Evolutionary conservation across 1,284 basidiomycete species (phyloP).

Genomic region (Gomphus bonarii): DNA sequence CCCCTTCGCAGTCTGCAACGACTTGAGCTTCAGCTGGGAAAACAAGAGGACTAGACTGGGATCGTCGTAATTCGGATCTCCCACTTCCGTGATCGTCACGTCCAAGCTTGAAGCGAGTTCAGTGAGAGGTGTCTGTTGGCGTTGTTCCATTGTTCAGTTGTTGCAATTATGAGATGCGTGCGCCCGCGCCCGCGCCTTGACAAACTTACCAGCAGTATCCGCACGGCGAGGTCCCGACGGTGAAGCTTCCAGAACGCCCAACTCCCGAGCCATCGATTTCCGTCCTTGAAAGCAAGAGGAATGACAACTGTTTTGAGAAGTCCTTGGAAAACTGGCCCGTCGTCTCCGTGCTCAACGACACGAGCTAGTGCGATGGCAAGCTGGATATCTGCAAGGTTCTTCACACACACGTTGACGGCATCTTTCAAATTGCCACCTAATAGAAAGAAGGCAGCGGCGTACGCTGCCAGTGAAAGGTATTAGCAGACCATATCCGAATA

Average conservation of each 20-base stretch:
- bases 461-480: constrained; percentile 42
- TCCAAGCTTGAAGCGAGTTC: constrained; percentile 49
- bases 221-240: constrained; percentile 76
- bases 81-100: constrained; percentile 50
- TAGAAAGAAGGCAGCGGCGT: constrained; percentile 96
- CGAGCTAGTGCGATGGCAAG: constrained; percentile 83
- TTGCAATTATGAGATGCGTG: too few relatives aligned
- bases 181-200: too few relatives aligned
- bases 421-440: constrained; percentile 85
- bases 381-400: constrained; percentile 83
- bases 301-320: constrained; percentile 71
- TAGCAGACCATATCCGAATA: not conserved
- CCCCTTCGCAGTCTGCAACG: constrained; percentile 84
- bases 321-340: constrained; percentile 66
- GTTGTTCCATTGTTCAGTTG: not conserved
- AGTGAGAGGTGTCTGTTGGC: constrained; percentile 61
- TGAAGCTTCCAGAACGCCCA: constrained; percentile 94
- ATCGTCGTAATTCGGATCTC: constrained; percentile 79
- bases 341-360: constrained; percentile 70
- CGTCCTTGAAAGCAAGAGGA: constrained; percentile 74
- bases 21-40: constrained; percentile 81
- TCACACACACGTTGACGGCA: constrained; percentile 85
- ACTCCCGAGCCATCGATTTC: constrained; percentile 91
- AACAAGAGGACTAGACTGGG: constrained; percentile 85
- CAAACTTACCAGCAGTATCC: constrained; percentile 64